Evolutionary conservation across 2,329 filamentous ascomycete genomes (phyloP).

Genomic region (Emmonsiellopsis sp.): DNA sequence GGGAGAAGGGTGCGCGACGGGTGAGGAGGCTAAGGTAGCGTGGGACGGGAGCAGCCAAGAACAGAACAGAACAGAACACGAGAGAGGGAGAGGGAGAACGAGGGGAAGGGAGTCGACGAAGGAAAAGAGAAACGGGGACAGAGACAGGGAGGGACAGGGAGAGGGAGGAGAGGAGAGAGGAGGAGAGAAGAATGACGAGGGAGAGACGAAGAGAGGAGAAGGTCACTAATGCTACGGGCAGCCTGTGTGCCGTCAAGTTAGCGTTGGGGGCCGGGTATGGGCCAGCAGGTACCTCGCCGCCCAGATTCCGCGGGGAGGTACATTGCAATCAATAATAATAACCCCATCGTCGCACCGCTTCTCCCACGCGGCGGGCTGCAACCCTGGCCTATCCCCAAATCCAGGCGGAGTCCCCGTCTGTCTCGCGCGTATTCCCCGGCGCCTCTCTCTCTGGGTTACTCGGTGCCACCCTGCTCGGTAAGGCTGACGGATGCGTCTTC

Average conservation of each 20-base stretch:
- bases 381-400: too few relatives aligned
- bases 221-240: neutral
- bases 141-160: constrained; percentile 5
- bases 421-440: too few relatives aligned
- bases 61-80: neutral
- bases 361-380: too few relatives aligned
- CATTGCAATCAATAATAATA: too few relatives aligned
- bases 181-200: neutral
- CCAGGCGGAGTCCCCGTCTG: too few relatives aligned
- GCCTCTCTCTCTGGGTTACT: too few relatives aligned
- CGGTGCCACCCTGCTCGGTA: too few relatives aligned
- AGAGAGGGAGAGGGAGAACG: constrained; percentile 13
- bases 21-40: constrained; percentile 3
- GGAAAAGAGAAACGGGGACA: constrained; percentile 3
- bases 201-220: constrained; percentile 1
- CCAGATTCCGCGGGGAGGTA: too few relatives aligned
- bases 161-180: neutral
- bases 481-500: too few relatives aligned
- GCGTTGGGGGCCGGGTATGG: neutral
- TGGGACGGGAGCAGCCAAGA: constrained; percentile 4
- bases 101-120: constrained; percentile 11
- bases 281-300: neutral
- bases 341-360: too few relatives aligned
- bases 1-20: neutral
- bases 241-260: too few relatives aligned